Base-by-base conservation (phyloP, 2,329 filamentous ascomycete genomes). In the Beauveria varroae region DNA sequence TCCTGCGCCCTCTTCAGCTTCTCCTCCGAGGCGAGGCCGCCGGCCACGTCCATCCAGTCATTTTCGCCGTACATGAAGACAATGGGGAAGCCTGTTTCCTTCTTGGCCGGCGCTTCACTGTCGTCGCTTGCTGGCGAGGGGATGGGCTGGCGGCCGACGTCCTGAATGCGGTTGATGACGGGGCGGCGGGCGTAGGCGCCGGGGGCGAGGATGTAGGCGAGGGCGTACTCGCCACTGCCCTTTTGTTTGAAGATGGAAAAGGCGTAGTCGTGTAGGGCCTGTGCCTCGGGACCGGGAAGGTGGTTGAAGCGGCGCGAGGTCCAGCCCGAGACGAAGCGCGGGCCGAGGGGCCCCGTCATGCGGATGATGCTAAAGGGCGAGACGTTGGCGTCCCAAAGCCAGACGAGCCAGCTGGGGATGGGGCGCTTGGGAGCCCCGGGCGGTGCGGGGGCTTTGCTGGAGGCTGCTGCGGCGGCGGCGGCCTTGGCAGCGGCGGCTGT, bases 1-100 rank as follows among this genome's bases (percentile, higher is more conserved):
- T 76, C 75, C 65, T 83, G 84, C 64, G 88, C 86, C 62, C 87
- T 80, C 63, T 90, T 87, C 14, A 98, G 82, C 72, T 89, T 92
- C 74, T 93, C 85, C 69, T 89, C 85, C 0, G 93, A 87, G 0
- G 89, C 91, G 52, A 87, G 85, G 0, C 95, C 95, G 30, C 93
- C 95, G 0, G 86, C 86, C 9, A 95, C 87, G 67, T 99, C 95
- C 95, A 99, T 99, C 95, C 95, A 99, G 78, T 99, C 95, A 70
- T 95, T 87, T 68, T 98, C 93, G 65, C 95, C 95, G 71, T 99
- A 99, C 89, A 98, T 93, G 71, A 99, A 84, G 9, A 98, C 83
- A 37, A 98, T 79, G 0, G 95, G 93, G 55, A 92, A 80, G 1
- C 93, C 92, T 0, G 82, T 89, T 67, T 86, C 83, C 61, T 71